These are phyloP conservation scores for Acrasis kona DNA, from an alignment of 78 protist species.

Conservation along the genomic window DNA sequence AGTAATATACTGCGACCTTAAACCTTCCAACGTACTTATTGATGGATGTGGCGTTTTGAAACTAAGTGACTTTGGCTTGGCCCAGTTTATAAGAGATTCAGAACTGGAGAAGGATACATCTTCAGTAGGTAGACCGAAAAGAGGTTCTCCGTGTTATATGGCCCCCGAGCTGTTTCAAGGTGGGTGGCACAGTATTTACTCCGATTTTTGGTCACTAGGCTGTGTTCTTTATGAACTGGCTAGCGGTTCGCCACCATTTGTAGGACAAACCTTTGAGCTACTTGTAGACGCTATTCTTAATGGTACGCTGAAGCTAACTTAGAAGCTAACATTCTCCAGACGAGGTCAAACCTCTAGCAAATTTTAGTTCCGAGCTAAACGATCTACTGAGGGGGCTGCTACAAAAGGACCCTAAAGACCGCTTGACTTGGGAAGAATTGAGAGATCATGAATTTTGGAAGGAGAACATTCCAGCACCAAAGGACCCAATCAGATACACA, in stretches of 20 bases:
- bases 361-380: background rate
- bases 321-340: background rate
- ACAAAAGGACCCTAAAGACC: conserved; percentile 2
- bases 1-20: conserved; percentile 22
- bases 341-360: background rate
- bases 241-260: conserved; percentile 33
- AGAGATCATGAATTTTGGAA: conserved; percentile 4
- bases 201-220: conserved; percentile 64
- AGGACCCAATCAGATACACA: no score
- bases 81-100: background rate
- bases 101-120: background rate
- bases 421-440: background rate
- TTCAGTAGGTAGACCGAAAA: background rate
- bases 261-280: background rate
- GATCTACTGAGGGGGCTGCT: conserved; percentile 16
- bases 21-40: conserved; percentile 39
- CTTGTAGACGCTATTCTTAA: background rate
- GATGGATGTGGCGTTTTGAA: conserved; percentile 34
- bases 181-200: conserved; percentile 6
- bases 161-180: conserved; percentile 52
- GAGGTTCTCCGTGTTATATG: conserved; percentile 45
- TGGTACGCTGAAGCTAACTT: no score
- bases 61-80: conserved; percentile 27
- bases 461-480: background rate
- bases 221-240: conserved; percentile 31